phyloP scores from a whole-genome alignment of 352 stramenopile species.

The Phytophthora pistaciae region DNA sequence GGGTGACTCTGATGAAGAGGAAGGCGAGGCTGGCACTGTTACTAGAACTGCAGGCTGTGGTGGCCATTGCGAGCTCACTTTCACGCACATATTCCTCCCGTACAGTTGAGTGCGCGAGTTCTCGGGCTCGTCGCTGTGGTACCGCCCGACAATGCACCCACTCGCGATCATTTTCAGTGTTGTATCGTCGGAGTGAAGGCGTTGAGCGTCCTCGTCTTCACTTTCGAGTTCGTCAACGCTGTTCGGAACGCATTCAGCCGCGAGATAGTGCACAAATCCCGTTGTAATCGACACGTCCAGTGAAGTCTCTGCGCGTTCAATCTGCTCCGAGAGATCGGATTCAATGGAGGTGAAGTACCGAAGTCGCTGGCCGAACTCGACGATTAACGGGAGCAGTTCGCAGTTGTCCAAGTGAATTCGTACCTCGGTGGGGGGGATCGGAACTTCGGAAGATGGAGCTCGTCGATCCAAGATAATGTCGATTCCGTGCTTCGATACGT shows the following conservation, averaged over 20 bases:
- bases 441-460: slow-evolving; percentile 9
- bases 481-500: slow-evolving; percentile 34
- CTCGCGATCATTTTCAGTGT: slow-evolving; percentile 66
- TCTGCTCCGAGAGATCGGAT: slow-evolving; percentile 45
- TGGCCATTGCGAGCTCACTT: slow-evolving; percentile 67
- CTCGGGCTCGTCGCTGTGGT: slow-evolving; percentile 49
- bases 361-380: slow-evolving; percentile 56
- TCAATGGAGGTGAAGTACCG: slow-evolving; percentile 61
- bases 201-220: slow-evolving; percentile 8
- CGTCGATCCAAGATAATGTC: slow-evolving; percentile 63
- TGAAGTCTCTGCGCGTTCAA: slow-evolving; percentile 29
- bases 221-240: slow-evolving; percentile 17
- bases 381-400: slow-evolving; percentile 57
- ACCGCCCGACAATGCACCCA: slow-evolving; percentile 67
- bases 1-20: slow-evolving; percentile 5
- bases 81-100: slow-evolving; percentile 76
- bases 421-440: slow-evolving; percentile 44
- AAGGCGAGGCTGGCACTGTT: slow-evolving; percentile 4
- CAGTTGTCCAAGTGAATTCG: slow-evolving; percentile 72
- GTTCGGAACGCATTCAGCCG: slow-evolving; percentile 53
- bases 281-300: slow-evolving; percentile 74
- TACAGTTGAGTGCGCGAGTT: slow-evolving; percentile 69
- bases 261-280: slow-evolving; percentile 63
- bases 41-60: slow-evolving; percentile 28
- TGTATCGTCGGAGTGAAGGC: slow-evolving; percentile 1